These are phyloP conservation scores for Adansonia rubrostipa DNA, from an alignment of 441 rosid species.

Conservation along the genomic window DNA sequence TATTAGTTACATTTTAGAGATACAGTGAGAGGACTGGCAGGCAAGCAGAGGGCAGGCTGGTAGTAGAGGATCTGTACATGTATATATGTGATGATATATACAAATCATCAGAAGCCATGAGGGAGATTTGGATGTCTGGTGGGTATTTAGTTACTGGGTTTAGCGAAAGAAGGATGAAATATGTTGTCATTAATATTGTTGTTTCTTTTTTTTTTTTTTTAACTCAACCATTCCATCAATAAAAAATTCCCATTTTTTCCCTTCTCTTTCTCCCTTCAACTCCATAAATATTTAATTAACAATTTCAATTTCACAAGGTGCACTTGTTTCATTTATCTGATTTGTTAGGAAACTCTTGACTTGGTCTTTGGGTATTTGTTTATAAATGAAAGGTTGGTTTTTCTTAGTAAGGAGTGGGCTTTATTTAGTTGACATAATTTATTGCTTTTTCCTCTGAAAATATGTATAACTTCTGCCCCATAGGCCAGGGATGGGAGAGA, in stretches of 20 bases:
- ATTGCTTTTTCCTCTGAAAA: not conserved
- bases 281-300: not conserved
- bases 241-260: slow-evolving; percentile 35
- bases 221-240: slow-evolving; percentile 44
- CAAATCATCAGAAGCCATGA: slow-evolving; percentile 47
- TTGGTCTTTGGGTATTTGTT: not conserved
- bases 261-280: not conserved
- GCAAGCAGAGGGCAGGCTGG: slow-evolving; percentile 39
- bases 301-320: not conserved
- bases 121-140: slow-evolving; percentile 46
- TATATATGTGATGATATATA: slow-evolving; percentile 62
- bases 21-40: slow-evolving; percentile 37
- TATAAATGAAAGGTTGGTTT: slow-evolving; percentile 30
- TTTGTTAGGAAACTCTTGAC: not conserved
- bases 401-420: slow-evolving; percentile 22
- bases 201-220: slow-evolving; percentile 23
- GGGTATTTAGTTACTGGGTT: slow-evolving; percentile 45
- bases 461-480: not conserved
- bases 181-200: slow-evolving; percentile 45
- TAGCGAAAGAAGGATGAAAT: slow-evolving; percentile 46
- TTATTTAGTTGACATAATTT: slow-evolving; percentile 33
- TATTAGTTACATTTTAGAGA: slow-evolving; percentile 39
- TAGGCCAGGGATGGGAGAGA: not conserved
- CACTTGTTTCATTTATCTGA: not conserved
- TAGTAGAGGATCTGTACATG: slow-evolving; percentile 49